A percentile compares a stretch with the other conserved stretches of the same genome.
phyloP scores from a whole-genome alignment of 208 protist genomes.

The Paratrypanosoma confusum region DNA sequence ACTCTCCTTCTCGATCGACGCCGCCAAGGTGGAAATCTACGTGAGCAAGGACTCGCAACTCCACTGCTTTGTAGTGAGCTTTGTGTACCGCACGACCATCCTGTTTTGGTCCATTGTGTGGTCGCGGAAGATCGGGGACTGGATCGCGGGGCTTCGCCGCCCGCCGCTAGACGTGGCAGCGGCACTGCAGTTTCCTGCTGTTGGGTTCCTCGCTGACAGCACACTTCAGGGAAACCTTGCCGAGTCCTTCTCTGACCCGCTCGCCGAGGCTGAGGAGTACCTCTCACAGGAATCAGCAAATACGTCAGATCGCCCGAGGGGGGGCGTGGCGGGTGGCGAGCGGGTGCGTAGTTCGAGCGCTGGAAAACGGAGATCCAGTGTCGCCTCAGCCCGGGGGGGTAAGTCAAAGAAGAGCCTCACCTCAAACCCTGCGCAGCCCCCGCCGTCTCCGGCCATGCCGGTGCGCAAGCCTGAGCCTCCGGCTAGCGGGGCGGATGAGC shows the following conservation, averaged over 20 bases:
- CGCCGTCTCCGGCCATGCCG: no score
- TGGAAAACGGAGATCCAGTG: no score
- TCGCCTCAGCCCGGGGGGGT: no score
- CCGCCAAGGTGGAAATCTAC: slow-evolving; percentile 35
- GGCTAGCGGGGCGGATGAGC: no score
- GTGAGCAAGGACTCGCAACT: slow-evolving; percentile 28
- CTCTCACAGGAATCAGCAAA: no score
- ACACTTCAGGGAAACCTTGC: slow-evolving; percentile 12
- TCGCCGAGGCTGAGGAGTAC: slow-evolving; percentile 23
- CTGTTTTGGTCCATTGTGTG: slow-evolving; percentile 50
- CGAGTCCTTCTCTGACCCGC: slow-evolving; percentile 25
- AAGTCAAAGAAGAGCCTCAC: no score
- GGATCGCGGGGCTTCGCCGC: slow-evolving; percentile 31
- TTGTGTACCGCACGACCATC: slow-evolving; percentile 24
- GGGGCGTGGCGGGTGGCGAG: no score
- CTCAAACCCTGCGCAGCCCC: no score
- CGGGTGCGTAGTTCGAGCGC: no score
- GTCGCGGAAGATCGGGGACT: slow-evolving; percentile 14
- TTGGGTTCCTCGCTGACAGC: slow-evolving; percentile 19
- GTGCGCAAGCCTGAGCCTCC: no score
- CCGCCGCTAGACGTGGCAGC: slow-evolving; percentile 29
- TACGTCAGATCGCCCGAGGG: no score
- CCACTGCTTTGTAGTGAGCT: slow-evolving; percentile 37
- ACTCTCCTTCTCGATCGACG: slow-evolving; percentile 22
- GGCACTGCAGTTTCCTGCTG: slow-evolving; percentile 23